phyloP scores from a whole-genome alignment of 495 filamentous ascomycete species.

The Lepraria neglecta region DNA sequence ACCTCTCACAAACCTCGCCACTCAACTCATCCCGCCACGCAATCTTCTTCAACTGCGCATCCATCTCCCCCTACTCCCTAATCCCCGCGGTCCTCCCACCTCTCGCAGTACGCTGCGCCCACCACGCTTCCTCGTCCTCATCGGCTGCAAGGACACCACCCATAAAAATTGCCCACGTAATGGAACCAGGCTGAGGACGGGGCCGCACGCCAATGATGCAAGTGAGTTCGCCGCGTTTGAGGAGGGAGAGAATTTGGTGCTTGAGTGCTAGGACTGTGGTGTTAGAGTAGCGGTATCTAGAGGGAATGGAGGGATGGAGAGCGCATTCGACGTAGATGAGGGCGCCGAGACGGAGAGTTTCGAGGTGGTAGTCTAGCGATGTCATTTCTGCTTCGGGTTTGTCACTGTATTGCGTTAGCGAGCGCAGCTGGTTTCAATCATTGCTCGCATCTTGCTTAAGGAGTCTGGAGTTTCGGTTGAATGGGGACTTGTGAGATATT shows the following conservation, averaged over 20 bases:
- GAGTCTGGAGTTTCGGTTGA: neutral
- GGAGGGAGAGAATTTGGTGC: neutral
- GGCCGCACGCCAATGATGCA: neutral
- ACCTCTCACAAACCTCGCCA: neutral
- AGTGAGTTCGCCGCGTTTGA: slow-evolving; percentile 1
- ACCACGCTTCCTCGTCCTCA: neutral
- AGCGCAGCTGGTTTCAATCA: neutral
- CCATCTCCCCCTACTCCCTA: neutral
- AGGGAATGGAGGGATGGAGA: neutral
- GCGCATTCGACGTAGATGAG: neutral
- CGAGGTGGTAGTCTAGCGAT: neutral
- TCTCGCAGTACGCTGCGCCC: neutral
- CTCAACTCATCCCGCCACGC: neutral
- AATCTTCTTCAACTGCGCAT: neutral
- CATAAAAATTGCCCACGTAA: neutral
- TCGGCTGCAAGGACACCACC: neutral
- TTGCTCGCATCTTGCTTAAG: neutral
- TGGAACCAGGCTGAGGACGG: neutral
- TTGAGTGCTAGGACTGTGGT: neutral
- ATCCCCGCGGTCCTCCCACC: neutral
- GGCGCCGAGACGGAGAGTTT: slow-evolving; percentile 1
- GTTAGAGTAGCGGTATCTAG: too few species aligned
- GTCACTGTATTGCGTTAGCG: neutral
- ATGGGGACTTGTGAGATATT: neutral
- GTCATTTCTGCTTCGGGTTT: slow-evolving; percentile 1